Evolutionary conservation across 176 grass and related monocot genomes (phyloP).

Genomic region (Bromus sterilis): DNA sequence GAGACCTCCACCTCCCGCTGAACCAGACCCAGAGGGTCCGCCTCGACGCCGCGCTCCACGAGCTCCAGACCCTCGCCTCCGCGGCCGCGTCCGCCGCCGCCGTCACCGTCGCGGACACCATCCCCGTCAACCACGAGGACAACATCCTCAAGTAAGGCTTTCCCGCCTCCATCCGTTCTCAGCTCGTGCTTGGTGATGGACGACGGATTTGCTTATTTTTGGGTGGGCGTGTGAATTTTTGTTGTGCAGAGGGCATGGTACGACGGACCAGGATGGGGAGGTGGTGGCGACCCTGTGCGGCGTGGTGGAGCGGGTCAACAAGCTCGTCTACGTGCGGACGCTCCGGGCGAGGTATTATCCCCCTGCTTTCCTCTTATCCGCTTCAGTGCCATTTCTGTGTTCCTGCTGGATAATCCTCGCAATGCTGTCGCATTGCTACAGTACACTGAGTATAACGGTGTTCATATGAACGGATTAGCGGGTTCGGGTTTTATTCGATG

Average conservation of each 20-base stretch:
- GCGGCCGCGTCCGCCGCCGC: slow-evolving; percentile 33
- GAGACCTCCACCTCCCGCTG: slow-evolving; percentile 65
- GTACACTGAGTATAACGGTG: background rate
- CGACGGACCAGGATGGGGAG: slow-evolving; percentile 61
- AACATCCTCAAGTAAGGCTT: slow-evolving; percentile 80
- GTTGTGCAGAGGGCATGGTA: slow-evolving; percentile 73
- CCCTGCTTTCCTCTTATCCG: background rate
- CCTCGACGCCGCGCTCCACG: slow-evolving; percentile 63
- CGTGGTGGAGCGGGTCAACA: slow-evolving; percentile 87
- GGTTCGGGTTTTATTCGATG: background rate
- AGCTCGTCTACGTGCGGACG: slow-evolving; percentile 81
- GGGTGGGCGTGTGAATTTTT: background rate
- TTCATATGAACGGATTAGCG: background rate
- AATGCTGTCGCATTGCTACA: background rate
- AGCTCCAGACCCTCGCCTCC: slow-evolving; percentile 46
- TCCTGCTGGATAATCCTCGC: background rate
- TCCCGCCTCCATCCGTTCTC: background rate
- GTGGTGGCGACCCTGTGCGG: slow-evolving; percentile 90
- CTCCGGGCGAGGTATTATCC: slow-evolving; percentile 59
- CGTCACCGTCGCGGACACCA: slow-evolving; percentile 69
- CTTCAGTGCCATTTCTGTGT: background rate
- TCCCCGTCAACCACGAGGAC: slow-evolving; percentile 84
- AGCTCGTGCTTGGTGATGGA: background rate
- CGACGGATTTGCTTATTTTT: background rate
- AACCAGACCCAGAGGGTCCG: slow-evolving; percentile 95